Base-by-base conservation (phyloP, 1,284 basidiomycete species). In the Cryptococcus floricola region DNA sequence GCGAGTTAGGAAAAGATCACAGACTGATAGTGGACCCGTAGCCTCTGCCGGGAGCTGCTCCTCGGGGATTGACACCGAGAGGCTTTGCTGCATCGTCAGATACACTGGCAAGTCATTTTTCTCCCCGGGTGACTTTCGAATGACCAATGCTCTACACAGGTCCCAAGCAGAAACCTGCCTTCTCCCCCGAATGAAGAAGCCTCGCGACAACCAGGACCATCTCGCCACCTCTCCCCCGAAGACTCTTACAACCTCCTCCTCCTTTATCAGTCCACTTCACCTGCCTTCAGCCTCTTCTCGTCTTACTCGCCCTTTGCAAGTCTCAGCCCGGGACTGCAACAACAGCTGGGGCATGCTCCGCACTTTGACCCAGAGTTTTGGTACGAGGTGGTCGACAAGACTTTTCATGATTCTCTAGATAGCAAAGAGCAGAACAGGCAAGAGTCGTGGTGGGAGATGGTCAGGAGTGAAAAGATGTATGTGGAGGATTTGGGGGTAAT, bases 381-480 rank as follows among this genome's bases (percentile, higher is more conserved):
- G 89, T 79, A 89, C 72, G 78, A 81, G 50, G 79, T 92, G 6
- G 87, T 91, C 1, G 86, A 88, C 7, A 61, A 76, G 18, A 82
- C 82, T 63, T 84, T 88, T 0, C 79, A 81, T n/a, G 83, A 86
- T 39, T 84, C 84, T 0, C 76, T 91, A 1, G 85, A 84, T 19
- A 83, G 84, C 66, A 73, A 82, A 52, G 89, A 91, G 70, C 85
- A 89, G 13, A 83, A 86, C 58, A 80, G 89, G 46, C 89, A 92
- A 70, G 89, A 86, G 13, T 82, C 87, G 7, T 80, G 91, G 37
- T 92, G 91, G 68, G 89, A 91, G 68, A 73, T 90, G 46, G 85
- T 91, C 75, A 88, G 88, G 74, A 83, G 86, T 1, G 89, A 92
- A 75, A 81, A 83, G 62, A 86, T 88, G 61, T 91, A 91, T 71